Evolutionary conservation across 2,329 filamentous ascomycete genomes (phyloP).

Genomic region (Pyricularia sp.): DNA sequence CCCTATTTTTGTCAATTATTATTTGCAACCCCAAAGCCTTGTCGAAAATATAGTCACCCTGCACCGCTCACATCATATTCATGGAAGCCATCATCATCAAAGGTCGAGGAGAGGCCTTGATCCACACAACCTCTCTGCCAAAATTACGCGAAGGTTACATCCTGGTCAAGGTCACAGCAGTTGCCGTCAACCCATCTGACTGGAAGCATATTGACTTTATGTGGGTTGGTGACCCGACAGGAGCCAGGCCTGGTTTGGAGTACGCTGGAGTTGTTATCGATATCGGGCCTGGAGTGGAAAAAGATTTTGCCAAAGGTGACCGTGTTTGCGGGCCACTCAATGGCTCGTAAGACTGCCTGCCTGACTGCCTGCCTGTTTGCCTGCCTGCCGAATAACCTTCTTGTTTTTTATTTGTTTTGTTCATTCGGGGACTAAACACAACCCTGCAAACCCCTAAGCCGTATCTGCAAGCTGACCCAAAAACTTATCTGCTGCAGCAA

Average conservation of each 20-base stretch:
- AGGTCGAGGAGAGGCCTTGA: slow-evolving; percentile 10
- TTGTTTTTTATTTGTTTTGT: no score
- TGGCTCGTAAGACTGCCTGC: slow-evolving; percentile 24
- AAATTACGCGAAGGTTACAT: slow-evolving; percentile 17
- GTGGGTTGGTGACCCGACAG: background rate
- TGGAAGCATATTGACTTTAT: slow-evolving; percentile 14
- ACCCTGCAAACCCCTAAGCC: no score
- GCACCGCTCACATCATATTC: no score
- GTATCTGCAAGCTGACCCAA: no score
- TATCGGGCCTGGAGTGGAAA: slow-evolving; percentile 31
- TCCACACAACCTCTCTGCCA: slow-evolving; percentile 14
- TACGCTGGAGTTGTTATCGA: slow-evolving; percentile 36
- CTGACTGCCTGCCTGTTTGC: no score
- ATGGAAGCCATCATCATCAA: slow-evolving; percentile 14
- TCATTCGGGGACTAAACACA: no score
- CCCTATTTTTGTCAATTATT: no score
- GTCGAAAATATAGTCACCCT: no score
- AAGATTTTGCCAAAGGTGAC: slow-evolving; percentile 35
- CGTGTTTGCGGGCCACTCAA: slow-evolving; percentile 31
- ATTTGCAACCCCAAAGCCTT: no score
- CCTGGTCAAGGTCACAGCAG: slow-evolving; percentile 16
- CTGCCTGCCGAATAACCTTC: no score
- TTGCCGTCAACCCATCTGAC: slow-evolving; percentile 21
- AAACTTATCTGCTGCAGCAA: slow-evolving; percentile 18
- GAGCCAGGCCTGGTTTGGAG: slow-evolving; percentile 21